These are phyloP conservation scores for Ophiocordyceps camponoti-floridani DNA, from an alignment of 2,329 filamentous ascomycete genomes.

Conservation along the genomic window DNA sequence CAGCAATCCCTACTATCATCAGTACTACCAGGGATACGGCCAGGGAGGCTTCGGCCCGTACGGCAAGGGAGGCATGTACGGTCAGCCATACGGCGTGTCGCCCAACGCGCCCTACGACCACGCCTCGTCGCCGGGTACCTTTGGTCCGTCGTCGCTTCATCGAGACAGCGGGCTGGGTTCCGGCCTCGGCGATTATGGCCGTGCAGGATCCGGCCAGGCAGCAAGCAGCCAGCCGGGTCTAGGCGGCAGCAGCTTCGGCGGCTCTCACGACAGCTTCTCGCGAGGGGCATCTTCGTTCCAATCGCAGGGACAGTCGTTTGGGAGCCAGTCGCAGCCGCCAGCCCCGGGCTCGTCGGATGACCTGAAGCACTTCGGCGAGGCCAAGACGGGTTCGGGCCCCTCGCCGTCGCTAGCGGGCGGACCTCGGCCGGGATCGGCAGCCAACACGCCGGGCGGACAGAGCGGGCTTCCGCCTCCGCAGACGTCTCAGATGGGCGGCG, in stretches of 20 bases:
- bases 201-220: slow-evolving; percentile 29
- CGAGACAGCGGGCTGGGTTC: slow-evolving; percentile 31
- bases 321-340: slow-evolving; percentile 28
- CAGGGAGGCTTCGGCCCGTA: slow-evolving; percentile 36
- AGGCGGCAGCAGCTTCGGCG: slow-evolving; percentile 31
- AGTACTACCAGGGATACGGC: slow-evolving; percentile 38
- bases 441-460: slow-evolving; percentile 29
- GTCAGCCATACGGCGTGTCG: slow-evolving; percentile 37
- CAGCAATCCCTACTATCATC: slow-evolving; percentile 42
- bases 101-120: slow-evolving; percentile 40
- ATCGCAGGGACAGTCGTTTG: slow-evolving; percentile 35
- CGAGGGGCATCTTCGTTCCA: slow-evolving; percentile 35
- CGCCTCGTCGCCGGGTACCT: slow-evolving; percentile 33
- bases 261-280: slow-evolving; percentile 35
- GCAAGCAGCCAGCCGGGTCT: slow-evolving; percentile 28
- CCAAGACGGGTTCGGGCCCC: slow-evolving; percentile 34
- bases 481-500: slow-evolving; percentile 32
- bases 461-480: slow-evolving; percentile 38
- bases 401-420: slow-evolving; percentile 35
- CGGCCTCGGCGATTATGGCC: slow-evolving; percentile 36
- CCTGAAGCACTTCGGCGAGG: slow-evolving; percentile 39
- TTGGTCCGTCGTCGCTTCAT: slow-evolving; percentile 34
- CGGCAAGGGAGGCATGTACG: slow-evolving; percentile 35
- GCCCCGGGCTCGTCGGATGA: slow-evolving; percentile 28
- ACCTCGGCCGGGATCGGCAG: slow-evolving; percentile 38